Evolutionary conservation across 805 yeast genomes (phyloP).

Genomic region (Cyberlindnera euphorbiae): DNA sequence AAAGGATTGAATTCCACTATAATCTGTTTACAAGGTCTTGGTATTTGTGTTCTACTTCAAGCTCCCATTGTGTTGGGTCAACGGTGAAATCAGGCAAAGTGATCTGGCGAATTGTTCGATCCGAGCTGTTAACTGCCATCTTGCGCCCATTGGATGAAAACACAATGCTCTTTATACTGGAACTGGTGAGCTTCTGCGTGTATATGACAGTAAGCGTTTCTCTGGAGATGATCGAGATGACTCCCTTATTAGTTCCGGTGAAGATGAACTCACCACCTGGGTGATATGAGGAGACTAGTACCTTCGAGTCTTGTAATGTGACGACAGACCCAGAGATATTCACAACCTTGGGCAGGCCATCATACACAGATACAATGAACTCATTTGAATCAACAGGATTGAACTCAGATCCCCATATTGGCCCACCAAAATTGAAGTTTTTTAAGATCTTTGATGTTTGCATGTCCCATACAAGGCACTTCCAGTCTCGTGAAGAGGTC

Average conservation of each 20-base stretch:
- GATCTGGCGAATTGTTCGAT: slow-evolving; percentile 65
- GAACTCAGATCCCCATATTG: slow-evolving; percentile 66
- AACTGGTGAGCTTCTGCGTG: slow-evolving; percentile 53
- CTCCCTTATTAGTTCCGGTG: slow-evolving; percentile 80
- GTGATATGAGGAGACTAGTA: slow-evolving; percentile 37
- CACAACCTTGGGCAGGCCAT: slow-evolving; percentile 53
- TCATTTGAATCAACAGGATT: slow-evolving; percentile 42
- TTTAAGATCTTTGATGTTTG: slow-evolving; percentile 35
- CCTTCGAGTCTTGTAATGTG: slow-evolving; percentile 20
- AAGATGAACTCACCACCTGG: slow-evolving; percentile 53
- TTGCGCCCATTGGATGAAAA: slow-evolving; percentile 55
- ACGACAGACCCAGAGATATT: slow-evolving; percentile 28
- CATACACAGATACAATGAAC: slow-evolving; percentile 63
- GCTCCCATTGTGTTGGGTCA: slow-evolving; percentile 33
- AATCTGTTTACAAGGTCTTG: slow-evolving; percentile 86
- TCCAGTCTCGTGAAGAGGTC: slow-evolving; percentile 79
- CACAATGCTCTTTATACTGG: slow-evolving; percentile 66
- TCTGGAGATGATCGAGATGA: slow-evolving; percentile 47
- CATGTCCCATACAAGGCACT: slow-evolving; percentile 76
- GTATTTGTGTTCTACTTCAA: slow-evolving; percentile 73
- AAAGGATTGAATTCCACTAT: slow-evolving; percentile 81
- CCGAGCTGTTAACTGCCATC: slow-evolving; percentile 72
- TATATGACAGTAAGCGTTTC: slow-evolving; percentile 32
- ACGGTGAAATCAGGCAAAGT: slow-evolving; percentile 34
- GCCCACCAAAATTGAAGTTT: slow-evolving; percentile 53